Base-by-base conservation (phyloP, 129 eudicot genomes). In the Centaurea solstitialis region DNA sequence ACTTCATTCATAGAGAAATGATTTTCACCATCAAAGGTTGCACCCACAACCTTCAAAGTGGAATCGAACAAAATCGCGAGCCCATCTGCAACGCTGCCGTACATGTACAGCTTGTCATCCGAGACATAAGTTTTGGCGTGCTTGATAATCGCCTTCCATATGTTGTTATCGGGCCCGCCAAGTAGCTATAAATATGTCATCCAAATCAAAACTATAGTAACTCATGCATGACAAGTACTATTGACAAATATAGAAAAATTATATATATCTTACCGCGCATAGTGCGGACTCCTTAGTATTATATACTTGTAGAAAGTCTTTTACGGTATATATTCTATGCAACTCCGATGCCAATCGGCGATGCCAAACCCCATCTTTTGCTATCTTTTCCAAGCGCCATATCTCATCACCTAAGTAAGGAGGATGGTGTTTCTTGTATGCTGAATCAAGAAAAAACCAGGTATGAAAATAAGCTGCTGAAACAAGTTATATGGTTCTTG, bases 341-440 rank as follows among this genome's bases (percentile, higher is more conserved):
- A 11, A n/a, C n/a, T n/a, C n/a, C n/a, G n/a, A 17, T 35, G 59
- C 41, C 84, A 92, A 83, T 28, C 70, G 77, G 26, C 18, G 45
- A 73, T 86, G 89, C 77, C 84, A 85, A 18, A 72, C 76, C 13
- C 98, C 98, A 12, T 86, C 89, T 89, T 90, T 92, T 18, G 92
- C 93, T 78, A 94, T 94, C 78, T 79, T 87, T 23, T 86, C 85
- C 90, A 94, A 81, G 38, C 97, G 94, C 99, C 99, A 94, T 7
- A 88, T 69, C 7, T 92, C 90, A 85, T 94, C 99, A 61, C 43
- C 77, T 76, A 85, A 72, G 8, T 73, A 71, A 23, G 97, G 99
- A 53, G 91, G 96, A 61, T 84, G 68, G 45, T 90, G 97, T 84
- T 94, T 94, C 88, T 81, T 74, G 81, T 94, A 89, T 75, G 90